Conservation (phyloP, 148 eudicot genomes). For the Rhododendron ferrugineum region DNA sequence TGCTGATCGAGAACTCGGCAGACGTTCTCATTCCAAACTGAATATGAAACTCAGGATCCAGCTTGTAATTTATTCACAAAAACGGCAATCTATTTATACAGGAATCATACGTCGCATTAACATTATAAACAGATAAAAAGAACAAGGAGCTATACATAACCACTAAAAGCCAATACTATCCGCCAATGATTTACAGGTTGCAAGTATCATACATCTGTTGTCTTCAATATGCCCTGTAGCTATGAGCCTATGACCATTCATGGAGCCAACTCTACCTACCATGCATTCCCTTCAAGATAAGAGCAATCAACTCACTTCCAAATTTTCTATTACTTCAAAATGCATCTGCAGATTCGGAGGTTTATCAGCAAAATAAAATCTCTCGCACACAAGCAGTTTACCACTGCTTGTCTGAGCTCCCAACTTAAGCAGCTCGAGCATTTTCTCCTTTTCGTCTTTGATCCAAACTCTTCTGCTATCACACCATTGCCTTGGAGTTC, state of each 20-base stretch:
- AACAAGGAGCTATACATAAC: neutral
- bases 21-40: neutral
- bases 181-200: neutral
- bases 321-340: conserved; percentile 64
- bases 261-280: neutral
- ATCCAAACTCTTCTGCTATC: conserved; percentile 64
- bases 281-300: conserved; percentile 2
- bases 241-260: neutral
- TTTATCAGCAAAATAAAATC: conserved; percentile 50
- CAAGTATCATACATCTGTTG: neutral
- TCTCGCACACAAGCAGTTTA: conserved; percentile 53
- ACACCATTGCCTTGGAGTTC: conserved; percentile 92
- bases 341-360: conserved; percentile 78
- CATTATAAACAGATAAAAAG: neutral
- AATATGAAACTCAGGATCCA: neutral
- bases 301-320: conserved; percentile 41
- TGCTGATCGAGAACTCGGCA: neutral
- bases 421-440: conserved; percentile 38
- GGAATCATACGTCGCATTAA: neutral
- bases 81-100: neutral
- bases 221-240: neutral
- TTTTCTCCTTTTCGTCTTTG: conserved; percentile 59
- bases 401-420: conserved; percentile 38
- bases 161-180: neutral
- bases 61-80: neutral